Evolutionary conservation across 164 flowering plant genomes (phyloP).

Genomic region (Chimonanthus salicifolius): DNA sequence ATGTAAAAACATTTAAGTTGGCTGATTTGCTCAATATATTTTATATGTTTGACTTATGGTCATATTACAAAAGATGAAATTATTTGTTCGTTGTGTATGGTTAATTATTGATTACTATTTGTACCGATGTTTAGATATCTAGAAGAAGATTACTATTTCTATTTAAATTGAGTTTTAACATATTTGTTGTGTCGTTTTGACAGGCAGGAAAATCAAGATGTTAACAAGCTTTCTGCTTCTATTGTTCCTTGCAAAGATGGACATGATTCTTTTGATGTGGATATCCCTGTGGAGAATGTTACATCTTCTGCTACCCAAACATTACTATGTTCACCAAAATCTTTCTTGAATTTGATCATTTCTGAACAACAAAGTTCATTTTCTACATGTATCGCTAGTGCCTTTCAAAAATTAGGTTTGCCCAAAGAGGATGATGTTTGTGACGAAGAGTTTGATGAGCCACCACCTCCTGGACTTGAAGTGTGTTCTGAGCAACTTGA

Average conservation of each 20-base stretch:
- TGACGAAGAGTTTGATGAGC: conserved; percentile 33
- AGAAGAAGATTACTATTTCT: too few species aligned
- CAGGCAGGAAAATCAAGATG: conserved; percentile 31
- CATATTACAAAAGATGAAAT: neutral
- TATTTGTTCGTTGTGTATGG: too few species aligned
- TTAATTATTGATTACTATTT: too few species aligned
- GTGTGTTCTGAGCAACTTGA: conserved; percentile 12
- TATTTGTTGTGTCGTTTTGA: neutral
- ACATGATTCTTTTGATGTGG: conserved; percentile 12
- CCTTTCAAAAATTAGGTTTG: conserved; percentile 38
- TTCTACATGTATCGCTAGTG: conserved; percentile 23
- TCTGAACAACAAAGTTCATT: conserved; percentile 7
- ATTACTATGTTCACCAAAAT: conserved; percentile 6
- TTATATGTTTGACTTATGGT: neutral
- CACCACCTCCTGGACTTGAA: conserved; percentile 61
- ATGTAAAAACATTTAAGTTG: too few species aligned
- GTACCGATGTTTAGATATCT: too few species aligned
- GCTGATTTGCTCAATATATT: too few species aligned
- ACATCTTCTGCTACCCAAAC: conserved; percentile 14
- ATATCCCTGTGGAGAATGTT: conserved; percentile 16
- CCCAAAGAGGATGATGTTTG: conserved; percentile 22
- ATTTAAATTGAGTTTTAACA: neutral
- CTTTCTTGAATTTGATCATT: conserved; percentile 4
- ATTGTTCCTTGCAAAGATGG: conserved; percentile 5
- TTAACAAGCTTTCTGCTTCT: conserved; percentile 10